phyloP scores from a whole-genome alignment of 768 basidiomycete species.

The Tulasnella sp. region DNA sequence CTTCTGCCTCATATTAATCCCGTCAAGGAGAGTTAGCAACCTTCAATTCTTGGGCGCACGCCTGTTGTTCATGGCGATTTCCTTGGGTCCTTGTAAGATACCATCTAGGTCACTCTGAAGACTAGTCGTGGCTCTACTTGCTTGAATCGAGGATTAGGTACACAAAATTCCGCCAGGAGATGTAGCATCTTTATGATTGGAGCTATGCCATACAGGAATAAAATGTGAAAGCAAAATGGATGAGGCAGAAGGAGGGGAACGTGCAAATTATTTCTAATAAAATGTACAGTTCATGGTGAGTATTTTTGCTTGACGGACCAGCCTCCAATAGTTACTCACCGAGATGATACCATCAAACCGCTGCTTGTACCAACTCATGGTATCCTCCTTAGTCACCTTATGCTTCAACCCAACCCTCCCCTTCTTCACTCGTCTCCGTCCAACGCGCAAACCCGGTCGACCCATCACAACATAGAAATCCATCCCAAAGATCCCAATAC shows the following conservation, averaged over 20 bases:
- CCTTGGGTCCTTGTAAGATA: too few species aligned
- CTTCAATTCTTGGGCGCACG: too few species aligned
- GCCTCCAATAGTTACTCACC: constrained; percentile 35
- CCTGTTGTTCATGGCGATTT: too few species aligned
- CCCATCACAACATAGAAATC: constrained; percentile 99
- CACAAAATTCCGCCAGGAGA: neutral
- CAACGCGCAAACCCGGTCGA: constrained; percentile 84
- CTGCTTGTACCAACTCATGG: constrained; percentile 98
- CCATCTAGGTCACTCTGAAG: too few species aligned
- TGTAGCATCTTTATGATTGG: neutral
- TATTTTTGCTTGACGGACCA: neutral
- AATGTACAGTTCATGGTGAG: neutral
- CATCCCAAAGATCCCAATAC: constrained; percentile 99
- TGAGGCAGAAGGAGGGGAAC: neutral
- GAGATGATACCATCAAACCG: constrained; percentile 96
- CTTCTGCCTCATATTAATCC: too few species aligned
- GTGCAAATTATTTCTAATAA: constrained; percentile 8
- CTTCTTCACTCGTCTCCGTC: constrained; percentile 82
- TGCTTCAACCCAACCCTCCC: constrained; percentile 79
- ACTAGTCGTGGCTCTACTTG: too few species aligned
- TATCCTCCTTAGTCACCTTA: constrained; percentile 91
- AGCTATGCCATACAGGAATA: constrained; percentile 11
- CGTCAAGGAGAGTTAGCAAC: too few species aligned
- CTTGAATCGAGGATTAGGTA: too few species aligned
- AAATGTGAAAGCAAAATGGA: constrained; percentile 3